These are phyloP conservation scores for Colletotrichum shisoi DNA, from an alignment of 2,329 filamentous ascomycete species.

Conservation along the genomic window DNA sequence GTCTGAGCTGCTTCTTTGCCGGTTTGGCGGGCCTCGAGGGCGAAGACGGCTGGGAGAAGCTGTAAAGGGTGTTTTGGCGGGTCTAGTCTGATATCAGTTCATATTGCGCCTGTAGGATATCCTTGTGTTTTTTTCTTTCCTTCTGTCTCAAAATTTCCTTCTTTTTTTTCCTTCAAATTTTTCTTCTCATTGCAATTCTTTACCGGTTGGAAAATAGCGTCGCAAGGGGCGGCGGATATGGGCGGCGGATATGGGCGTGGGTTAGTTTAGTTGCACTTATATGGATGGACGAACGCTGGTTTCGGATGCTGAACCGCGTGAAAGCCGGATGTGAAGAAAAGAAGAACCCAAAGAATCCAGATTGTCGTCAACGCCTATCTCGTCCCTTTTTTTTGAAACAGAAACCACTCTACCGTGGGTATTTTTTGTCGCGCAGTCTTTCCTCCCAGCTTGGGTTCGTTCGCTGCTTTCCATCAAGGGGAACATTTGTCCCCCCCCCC, in stretches of 20 bases:
- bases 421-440: constrained; percentile 26
- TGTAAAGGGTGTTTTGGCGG: constrained; percentile 38
- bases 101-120: background rate
- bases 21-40: constrained; percentile 70
- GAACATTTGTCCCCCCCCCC: background rate
- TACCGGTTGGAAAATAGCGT: background rate
- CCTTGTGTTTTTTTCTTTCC: background rate
- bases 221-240: background rate
- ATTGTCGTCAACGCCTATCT: constrained; percentile 52
- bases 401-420: constrained; percentile 43
- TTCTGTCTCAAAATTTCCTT: no score
- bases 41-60: constrained; percentile 51
- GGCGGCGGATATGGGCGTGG: background rate
- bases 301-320: constrained; percentile 18
- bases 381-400: constrained; percentile 43
- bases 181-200: background rate
- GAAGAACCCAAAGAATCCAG: constrained; percentile 34
- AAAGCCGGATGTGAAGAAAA: constrained; percentile 3
- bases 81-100: background rate
- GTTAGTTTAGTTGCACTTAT: constrained; percentile 20
- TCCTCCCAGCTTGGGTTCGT: constrained; percentile 7
- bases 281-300: constrained; percentile 8
- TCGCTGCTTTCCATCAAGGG: constrained; percentile 10
- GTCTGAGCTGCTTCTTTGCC: constrained; percentile 79
- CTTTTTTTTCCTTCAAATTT: no score